Conservation (phyloP, 2,329 filamentous ascomycete species). For the Coniochaeta sp. region DNA sequence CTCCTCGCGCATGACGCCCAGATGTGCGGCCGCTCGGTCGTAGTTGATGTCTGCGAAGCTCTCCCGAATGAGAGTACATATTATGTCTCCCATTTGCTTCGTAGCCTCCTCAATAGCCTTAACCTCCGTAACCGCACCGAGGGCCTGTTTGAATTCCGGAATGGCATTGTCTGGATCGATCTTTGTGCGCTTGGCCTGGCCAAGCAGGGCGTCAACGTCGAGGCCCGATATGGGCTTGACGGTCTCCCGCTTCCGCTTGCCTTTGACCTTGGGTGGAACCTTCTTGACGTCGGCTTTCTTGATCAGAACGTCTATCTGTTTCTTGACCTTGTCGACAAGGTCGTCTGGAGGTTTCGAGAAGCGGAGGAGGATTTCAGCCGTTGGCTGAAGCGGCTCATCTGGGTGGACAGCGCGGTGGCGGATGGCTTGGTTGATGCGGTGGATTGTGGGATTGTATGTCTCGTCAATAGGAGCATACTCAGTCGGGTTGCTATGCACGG, state of each 20-base stretch:
- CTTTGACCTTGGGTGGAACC: slow-evolving; percentile 73
- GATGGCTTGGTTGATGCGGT: slow-evolving; percentile 81
- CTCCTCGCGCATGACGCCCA: slow-evolving; percentile 72
- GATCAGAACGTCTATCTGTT: slow-evolving; percentile 57
- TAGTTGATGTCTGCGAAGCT: slow-evolving; percentile 74
- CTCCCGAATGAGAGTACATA: slow-evolving; percentile 59
- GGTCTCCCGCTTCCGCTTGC: slow-evolving; percentile 59
- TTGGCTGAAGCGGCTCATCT: slow-evolving; percentile 52
- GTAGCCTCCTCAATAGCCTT: slow-evolving; percentile 58
- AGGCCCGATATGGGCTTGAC: slow-evolving; percentile 85
- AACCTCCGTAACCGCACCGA: slow-evolving; percentile 53
- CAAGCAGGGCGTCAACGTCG: slow-evolving; percentile 76
- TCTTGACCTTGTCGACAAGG: slow-evolving; percentile 49
- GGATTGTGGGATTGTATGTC: slow-evolving; percentile 76
- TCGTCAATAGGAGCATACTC: slow-evolving; percentile 78
- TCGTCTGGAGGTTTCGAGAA: slow-evolving; percentile 67
- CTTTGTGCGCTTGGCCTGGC: slow-evolving; percentile 22
- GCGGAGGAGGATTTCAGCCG: slow-evolving; percentile 57
- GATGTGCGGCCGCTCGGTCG: slow-evolving; percentile 63
- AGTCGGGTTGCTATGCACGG: slow-evolving; percentile 25
- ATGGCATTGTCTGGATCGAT: slow-evolving; percentile 66
- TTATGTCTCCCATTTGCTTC: slow-evolving; percentile 66
- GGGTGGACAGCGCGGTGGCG: slow-evolving; percentile 73
- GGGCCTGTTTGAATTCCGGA: slow-evolving; percentile 80
- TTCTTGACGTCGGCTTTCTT: slow-evolving; percentile 74